phyloP scores from a whole-genome alignment of 2,329 filamentous ascomycete species.

The Alternaria sp. region DNA sequence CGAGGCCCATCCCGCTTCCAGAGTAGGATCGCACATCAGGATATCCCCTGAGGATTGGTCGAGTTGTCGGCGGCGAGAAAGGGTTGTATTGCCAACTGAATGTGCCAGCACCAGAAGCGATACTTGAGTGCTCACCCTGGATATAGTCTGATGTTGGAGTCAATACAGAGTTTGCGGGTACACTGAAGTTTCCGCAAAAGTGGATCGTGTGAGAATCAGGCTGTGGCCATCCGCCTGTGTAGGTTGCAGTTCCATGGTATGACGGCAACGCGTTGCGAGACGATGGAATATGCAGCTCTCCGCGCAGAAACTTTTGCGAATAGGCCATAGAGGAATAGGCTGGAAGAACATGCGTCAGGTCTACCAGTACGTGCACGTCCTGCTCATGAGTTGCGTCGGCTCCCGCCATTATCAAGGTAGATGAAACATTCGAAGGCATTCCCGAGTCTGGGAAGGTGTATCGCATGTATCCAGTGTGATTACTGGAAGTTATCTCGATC shows the following conservation, averaged over 20 bases:
- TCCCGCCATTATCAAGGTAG: background rate
- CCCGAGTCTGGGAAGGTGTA: conserved; percentile 36
- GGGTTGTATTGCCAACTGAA: conserved; percentile 12
- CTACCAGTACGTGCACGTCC: conserved; percentile 50
- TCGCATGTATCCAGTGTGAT: conserved; percentile 33
- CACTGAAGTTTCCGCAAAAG: conserved; percentile 14
- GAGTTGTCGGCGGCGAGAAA: background rate
- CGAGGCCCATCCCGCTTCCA: conserved; percentile 50
- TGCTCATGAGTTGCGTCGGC: conserved; percentile 4
- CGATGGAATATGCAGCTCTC: conserved; percentile 5
- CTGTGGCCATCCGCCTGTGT: conserved; percentile 11
- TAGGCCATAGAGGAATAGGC: conserved; percentile 10
- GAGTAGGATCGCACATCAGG: conserved; percentile 7
- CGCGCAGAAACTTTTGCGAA: conserved; percentile 6
- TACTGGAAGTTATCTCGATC: conserved; percentile 32
- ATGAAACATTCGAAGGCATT: background rate
- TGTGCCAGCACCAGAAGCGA: conserved; percentile 1
- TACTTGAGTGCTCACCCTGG: background rate
- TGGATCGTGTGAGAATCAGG: conserved; percentile 7
- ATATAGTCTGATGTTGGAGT: conserved; percentile 9
- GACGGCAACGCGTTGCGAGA: background rate
- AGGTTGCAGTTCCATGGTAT: conserved; percentile 10
- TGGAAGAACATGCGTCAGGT: conserved; percentile 57
- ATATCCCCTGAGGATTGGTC: conserved; percentile 1
- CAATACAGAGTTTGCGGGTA: background rate